Evolutionary conservation across 1,139 yeast genomes (phyloP).

Genomic region (Pichia sp.): DNA sequence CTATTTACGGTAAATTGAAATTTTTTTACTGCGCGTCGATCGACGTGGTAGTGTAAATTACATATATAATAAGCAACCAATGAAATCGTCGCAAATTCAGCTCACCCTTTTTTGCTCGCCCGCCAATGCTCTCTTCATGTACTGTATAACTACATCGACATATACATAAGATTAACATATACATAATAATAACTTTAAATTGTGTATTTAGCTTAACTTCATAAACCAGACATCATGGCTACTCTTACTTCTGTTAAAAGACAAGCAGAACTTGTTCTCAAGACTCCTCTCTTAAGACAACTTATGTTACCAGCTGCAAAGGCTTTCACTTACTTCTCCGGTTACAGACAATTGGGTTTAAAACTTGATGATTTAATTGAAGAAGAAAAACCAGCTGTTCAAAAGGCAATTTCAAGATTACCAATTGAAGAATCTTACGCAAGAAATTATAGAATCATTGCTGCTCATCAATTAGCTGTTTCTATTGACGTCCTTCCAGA

Average conservation of each 20-base stretch:
- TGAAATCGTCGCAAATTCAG: too few species aligned
- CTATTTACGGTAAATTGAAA: too few species aligned
- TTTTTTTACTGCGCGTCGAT: too few species aligned
- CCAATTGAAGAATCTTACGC: conserved; percentile 81
- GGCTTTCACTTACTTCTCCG: conserved; percentile 65
- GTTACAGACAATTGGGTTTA: conserved; percentile 91
- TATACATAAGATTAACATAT: too few species aligned
- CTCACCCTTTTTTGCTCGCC: too few species aligned
- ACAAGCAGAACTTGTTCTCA: conserved; percentile 72
- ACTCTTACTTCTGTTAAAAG: conserved; percentile 78
- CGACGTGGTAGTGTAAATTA: too few species aligned
- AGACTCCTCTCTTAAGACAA: conserved; percentile 71
- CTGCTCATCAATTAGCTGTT: conserved; percentile 84
- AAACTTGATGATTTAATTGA: conserved; percentile 78
- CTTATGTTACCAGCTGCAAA: conserved; percentile 75
- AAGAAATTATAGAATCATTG: conserved; percentile 84
- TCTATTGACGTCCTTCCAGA: conserved; percentile 82
- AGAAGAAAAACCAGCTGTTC: conserved; percentile 83
- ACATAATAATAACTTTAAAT: too few species aligned
- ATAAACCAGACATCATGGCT: conserved; percentile 38
- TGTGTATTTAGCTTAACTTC: too few species aligned
- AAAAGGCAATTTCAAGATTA: conserved; percentile 82
- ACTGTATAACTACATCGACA: too few species aligned
- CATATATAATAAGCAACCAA: too few species aligned
- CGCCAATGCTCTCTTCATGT: too few species aligned